A percentile compares a stretch with the other conserved stretches of the same genome.
These are phyloP conservation scores for Tardiomyces digboiensis DNA, from an alignment of 1,139 yeast genomes.

Conservation along the genomic window DNA sequence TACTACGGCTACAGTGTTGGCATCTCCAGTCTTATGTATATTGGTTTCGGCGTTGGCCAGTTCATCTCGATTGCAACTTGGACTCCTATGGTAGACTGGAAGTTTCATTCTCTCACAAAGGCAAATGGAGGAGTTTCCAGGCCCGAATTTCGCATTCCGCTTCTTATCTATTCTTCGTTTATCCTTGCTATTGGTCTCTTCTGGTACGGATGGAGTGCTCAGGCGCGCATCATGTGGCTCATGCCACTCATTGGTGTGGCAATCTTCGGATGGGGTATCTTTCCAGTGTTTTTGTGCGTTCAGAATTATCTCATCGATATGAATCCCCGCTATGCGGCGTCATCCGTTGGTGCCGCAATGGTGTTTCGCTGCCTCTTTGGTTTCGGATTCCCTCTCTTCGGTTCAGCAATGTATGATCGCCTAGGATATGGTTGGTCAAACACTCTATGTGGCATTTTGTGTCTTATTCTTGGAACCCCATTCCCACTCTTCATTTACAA, in stretches of 20 bases:
- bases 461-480: conserved; percentile 48
- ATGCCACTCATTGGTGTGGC: conserved; percentile 49
- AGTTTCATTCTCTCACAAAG: conserved; percentile 21
- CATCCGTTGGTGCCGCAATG: conserved; percentile 50
- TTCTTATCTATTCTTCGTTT: conserved; percentile 35
- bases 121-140: conserved; percentile 40
- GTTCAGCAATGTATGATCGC: conserved; percentile 22
- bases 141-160: conserved; percentile 47
- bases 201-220: conserved; percentile 59
- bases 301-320: conserved; percentile 55
- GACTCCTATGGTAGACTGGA: conserved; percentile 33
- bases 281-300: conserved; percentile 49
- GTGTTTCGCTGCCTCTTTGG: conserved; percentile 51
- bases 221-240: conserved; percentile 38
- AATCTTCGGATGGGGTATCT: conserved; percentile 46
- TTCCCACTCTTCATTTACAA: conserved; percentile 49
- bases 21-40: conserved; percentile 50
- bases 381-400: conserved; percentile 36
- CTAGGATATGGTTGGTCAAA: conserved; percentile 60
- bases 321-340: conserved; percentile 55
- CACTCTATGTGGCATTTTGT: conserved; percentile 48
- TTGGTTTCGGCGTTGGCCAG: conserved; percentile 40
- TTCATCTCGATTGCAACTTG: conserved; percentile 36
- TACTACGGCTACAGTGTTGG: conserved; percentile 40
- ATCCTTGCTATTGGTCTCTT: conserved; percentile 43